phyloP scores from a whole-genome alignment of 108 stramenopile species.

The Fistulifera solaris region DNA sequence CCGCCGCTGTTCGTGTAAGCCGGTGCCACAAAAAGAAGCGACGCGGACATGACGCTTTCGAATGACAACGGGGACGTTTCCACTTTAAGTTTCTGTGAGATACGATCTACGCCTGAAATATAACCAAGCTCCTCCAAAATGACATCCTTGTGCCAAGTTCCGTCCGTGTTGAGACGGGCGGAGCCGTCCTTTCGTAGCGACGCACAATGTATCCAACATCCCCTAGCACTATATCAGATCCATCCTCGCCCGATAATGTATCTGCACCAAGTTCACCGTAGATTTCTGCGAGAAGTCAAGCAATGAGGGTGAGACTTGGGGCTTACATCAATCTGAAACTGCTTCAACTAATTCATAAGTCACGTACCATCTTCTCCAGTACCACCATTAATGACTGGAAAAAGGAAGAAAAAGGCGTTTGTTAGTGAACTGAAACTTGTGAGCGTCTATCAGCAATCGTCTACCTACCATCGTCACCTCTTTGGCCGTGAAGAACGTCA shows the following conservation, averaged over 20 bases:
- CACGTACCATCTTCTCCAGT: conserved; percentile 15
- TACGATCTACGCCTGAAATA: conserved; percentile 5
- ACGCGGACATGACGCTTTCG: conserved; percentile 15
- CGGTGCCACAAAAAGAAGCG: conserved; percentile 1
- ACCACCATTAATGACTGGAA: too few species aligned
- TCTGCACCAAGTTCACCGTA: conserved; percentile 16
- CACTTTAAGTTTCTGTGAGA: conserved; percentile 8
- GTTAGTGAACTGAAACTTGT: background rate
- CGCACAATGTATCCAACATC: too few species aligned
- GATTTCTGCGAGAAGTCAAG: conserved; percentile 5
- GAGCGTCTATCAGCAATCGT: background rate
- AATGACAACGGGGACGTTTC: conserved; percentile 14
- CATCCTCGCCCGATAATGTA: conserved; percentile 3
- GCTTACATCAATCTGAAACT: conserved; percentile 9
- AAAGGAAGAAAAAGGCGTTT: too few species aligned
- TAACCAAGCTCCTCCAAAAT: conserved; percentile 14
- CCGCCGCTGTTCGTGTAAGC: too few species aligned
- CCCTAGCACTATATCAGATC: background rate
- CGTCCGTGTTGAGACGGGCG: too few species aligned
- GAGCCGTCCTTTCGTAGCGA: too few species aligned
- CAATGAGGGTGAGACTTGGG: conserved; percentile 13
- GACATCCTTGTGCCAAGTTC: too few species aligned
- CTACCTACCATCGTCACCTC: conserved; percentile 16
- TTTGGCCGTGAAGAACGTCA: conserved; percentile 19
- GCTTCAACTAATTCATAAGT: conserved; percentile 13